A percentile compares a stretch with the other conserved stretches of the same genome.
Conservation (phyloP, 2,329 filamentous ascomycete species). For the Fusarium vanettenii region DNA sequence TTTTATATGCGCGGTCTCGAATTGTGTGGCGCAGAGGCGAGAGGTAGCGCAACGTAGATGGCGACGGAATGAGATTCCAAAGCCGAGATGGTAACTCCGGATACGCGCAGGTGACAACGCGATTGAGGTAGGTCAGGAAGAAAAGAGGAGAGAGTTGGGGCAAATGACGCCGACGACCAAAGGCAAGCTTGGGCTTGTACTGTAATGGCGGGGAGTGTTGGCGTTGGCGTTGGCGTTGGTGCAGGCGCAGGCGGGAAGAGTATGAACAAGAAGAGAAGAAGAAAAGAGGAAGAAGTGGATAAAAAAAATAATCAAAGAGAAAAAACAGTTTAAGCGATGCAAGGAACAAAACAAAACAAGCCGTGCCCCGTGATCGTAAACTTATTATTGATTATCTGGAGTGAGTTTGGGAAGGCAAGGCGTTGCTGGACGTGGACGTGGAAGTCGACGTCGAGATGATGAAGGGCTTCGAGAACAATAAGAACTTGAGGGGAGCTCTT, state of each 20-base stretch:
- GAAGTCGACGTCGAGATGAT: conserved; percentile 20
- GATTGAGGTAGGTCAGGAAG: conserved; percentile 2
- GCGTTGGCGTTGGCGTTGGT: not conserved
- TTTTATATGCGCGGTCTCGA: conserved; percentile 29
- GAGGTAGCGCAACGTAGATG: conserved; percentile 24
- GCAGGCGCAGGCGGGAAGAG: not conserved
- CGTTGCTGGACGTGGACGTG: not conserved
- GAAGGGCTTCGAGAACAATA: conserved; percentile 32
- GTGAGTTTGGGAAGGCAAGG: not conserved
- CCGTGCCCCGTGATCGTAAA: conserved; percentile 19
- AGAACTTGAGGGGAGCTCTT: conserved; percentile 32
- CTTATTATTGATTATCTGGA: conserved; percentile 35
- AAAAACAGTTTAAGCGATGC: conserved; percentile 21
- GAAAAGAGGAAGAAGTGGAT: not conserved
- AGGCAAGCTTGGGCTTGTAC: conserved; percentile 3
- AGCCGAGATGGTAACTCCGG: conserved; percentile 29
- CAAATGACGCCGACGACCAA: conserved; percentile 34
- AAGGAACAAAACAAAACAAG: not conserved
- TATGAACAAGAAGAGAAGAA: conserved; percentile 6
- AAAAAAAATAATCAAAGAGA: conserved; percentile 23
- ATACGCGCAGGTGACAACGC: conserved; percentile 13
- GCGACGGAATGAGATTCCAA: conserved; percentile 30
- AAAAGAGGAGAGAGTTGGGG: conserved; percentile 27
- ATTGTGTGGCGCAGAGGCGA: conserved; percentile 33
- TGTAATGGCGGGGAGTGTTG: conserved; percentile 8